Evolutionary conservation across 2,329 filamentous ascomycete species (phyloP).

Genomic region (Westerdykella sp.): DNA sequence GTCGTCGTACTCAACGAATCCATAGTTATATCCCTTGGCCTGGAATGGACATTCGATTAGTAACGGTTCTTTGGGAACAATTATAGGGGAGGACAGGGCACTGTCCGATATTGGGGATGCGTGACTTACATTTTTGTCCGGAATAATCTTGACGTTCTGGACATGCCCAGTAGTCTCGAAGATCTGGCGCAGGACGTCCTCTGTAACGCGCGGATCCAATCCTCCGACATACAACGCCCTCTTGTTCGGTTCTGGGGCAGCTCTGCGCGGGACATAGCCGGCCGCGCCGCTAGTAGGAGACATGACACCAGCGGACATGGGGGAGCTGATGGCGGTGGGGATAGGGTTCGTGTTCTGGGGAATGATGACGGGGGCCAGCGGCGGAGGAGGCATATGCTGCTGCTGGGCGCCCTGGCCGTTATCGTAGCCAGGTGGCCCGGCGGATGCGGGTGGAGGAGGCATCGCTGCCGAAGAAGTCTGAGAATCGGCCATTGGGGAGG

Average conservation of each 20-base stretch:
- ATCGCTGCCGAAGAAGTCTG: slow-evolving; percentile 58
- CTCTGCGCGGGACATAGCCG: slow-evolving; percentile 70
- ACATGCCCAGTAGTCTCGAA: slow-evolving; percentile 99
- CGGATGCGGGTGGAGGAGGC: slow-evolving; percentile 62
- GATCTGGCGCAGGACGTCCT: slow-evolving; percentile 93
- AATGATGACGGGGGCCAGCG: slow-evolving; percentile 76
- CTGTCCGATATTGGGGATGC: neutral
- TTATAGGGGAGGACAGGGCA: neutral
- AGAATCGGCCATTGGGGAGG: slow-evolving; percentile 67
- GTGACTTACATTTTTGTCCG: slow-evolving; percentile 88
- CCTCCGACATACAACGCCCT: slow-evolving; percentile 93
- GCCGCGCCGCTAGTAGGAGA: slow-evolving; percentile 73
- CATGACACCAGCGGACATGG: slow-evolving; percentile 71
- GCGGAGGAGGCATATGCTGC: slow-evolving; percentile 82
- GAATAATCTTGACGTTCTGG: slow-evolving; percentile 98
- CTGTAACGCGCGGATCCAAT: slow-evolving; percentile 87
- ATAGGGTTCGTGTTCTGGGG: slow-evolving; percentile 95
- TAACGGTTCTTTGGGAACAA: neutral
- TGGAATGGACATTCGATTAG: slow-evolving; percentile 42
- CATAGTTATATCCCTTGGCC: slow-evolving; percentile 97
- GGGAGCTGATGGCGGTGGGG: slow-evolving; percentile 84
- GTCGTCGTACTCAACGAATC: slow-evolving; percentile 98
- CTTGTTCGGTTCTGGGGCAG: slow-evolving; percentile 97
- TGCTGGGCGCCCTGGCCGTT: slow-evolving; percentile 66
- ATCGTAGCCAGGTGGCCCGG: slow-evolving; percentile 72